phyloP scores from a whole-genome alignment of 768 basidiomycete genomes.

The Clitopilus hobsonii region DNA sequence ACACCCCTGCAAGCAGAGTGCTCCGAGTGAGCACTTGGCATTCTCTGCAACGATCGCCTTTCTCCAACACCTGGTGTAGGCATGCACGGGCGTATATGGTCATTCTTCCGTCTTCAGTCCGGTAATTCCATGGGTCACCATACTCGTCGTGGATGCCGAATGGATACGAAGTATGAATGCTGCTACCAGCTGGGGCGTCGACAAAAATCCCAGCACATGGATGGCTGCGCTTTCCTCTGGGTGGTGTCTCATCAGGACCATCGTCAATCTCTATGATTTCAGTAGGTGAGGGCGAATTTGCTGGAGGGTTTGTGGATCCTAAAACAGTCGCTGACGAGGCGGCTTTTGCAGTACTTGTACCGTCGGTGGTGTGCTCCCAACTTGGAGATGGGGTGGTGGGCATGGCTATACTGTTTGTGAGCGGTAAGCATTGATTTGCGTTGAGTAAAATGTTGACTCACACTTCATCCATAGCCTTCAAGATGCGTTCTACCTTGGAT shows the following conservation, averaged over 20 bases:
- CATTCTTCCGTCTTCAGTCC: neutral
- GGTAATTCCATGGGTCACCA: constrained; percentile 8
- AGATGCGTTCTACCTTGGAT: neutral
- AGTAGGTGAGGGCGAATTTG: too few species aligned
- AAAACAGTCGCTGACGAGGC: too few species aligned
- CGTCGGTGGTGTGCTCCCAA: too few species aligned
- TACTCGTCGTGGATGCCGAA: constrained; percentile 8
- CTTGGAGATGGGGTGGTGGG: too few species aligned
- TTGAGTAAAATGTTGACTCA: neutral
- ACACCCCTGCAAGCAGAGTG: neutral
- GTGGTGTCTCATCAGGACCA: neutral
- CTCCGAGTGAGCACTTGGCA: neutral
- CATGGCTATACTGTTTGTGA: too few species aligned
- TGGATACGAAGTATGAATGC: constrained; percentile 9
- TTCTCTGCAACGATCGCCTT: neutral
- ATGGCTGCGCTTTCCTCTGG: neutral
- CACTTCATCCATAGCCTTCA: neutral
- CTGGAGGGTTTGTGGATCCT: too few species aligned
- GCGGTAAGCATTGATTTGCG: neutral
- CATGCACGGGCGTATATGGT: neutral
- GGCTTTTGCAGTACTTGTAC: too few species aligned
- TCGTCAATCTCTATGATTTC: too few species aligned
- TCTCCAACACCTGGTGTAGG: neutral
- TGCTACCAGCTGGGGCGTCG: constrained; percentile 3
- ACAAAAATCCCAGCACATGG: constrained; percentile 2